Percentiles rank a stretch among this genome's conserved stretches.
These are phyloP conservation scores for Komagataea norvegica DNA, from an alignment of 1,139 yeast species.

Conservation along the genomic window DNA sequence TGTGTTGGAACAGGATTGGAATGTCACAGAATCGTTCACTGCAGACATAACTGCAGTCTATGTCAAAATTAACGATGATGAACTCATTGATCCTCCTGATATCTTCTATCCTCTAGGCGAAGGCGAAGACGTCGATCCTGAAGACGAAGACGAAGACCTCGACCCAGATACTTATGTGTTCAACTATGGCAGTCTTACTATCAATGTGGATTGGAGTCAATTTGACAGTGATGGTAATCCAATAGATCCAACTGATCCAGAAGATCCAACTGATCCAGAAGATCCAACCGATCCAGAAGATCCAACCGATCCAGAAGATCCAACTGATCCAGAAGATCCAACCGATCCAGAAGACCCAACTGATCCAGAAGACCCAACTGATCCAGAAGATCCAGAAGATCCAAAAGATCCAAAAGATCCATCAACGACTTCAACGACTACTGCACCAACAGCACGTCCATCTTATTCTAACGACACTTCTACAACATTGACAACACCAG, in stretches of 20 bases:
- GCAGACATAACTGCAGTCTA: background rate
- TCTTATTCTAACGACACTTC: too few relatives aligned
- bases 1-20: background rate
- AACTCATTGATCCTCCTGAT: conserved; percentile 1
- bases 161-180: too few relatives aligned
- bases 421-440: too few relatives aligned
- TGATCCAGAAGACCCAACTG: background rate
- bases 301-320: background rate
- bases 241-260: background rate
- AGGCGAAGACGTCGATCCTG: too few relatives aligned
- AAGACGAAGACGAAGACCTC: background rate
- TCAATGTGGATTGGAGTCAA: background rate
- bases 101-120: background rate
- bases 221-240: background rate
- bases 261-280: background rate
- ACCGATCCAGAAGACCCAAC: background rate
- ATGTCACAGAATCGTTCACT: background rate
- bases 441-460: too few relatives aligned
- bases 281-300: background rate
- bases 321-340: background rate
- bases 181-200: background rate
- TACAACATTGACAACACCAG: too few relatives aligned
- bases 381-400: background rate
- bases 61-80: background rate
- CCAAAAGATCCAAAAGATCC: background rate